A percentile compares a stretch with the other conserved stretches of the same genome.
Conservation (phyloP, 805 yeast genomes). For the Candida glaebosa region DNA sequence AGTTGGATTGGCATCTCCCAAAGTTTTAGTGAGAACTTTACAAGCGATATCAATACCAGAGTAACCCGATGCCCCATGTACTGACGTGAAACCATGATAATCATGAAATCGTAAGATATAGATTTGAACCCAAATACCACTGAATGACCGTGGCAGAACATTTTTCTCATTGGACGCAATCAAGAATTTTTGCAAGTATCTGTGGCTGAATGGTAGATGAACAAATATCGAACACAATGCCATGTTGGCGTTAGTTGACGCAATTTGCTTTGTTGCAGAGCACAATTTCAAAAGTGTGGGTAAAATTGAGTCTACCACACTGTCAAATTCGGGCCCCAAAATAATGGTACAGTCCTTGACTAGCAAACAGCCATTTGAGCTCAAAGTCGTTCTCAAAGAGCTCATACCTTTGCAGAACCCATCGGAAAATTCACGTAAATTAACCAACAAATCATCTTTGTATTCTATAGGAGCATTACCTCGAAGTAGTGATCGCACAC, state of each 20-base stretch:
- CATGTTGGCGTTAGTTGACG: constrained; percentile 55
- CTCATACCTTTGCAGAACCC: constrained; percentile 61
- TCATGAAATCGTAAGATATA: constrained; percentile 50
- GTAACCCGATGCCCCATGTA: constrained; percentile 18
- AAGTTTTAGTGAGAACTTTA: constrained; percentile 53
- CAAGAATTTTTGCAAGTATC: constrained; percentile 48
- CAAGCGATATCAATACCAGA: constrained; percentile 35
- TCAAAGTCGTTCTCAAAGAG: constrained; percentile 82
- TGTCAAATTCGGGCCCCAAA: constrained; percentile 40
- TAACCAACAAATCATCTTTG: constrained; percentile 33
- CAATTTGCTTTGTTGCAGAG: constrained; percentile 59
- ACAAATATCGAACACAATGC: constrained; percentile 54
- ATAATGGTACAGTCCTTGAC: constrained; percentile 61
- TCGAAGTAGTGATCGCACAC: constrained; percentile 56
- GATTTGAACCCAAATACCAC: constrained; percentile 69
- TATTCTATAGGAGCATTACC: constrained; percentile 48
- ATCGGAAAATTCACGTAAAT: constrained; percentile 35
- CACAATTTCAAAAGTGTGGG: constrained; percentile 51
- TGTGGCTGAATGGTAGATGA: constrained; percentile 50
- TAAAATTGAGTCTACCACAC: constrained; percentile 47
- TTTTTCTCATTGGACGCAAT: constrained; percentile 64
- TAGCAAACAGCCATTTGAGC: constrained; percentile 70
- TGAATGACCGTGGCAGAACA: constrained; percentile 63
- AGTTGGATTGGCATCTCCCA: constrained; percentile 74
- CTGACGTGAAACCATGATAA: constrained; percentile 23